A percentile compares a stretch with the other conserved stretches of the same genome.
Conservation (phyloP, 495 filamentous ascomycete species). For the Talaromyces ruber region DNA sequence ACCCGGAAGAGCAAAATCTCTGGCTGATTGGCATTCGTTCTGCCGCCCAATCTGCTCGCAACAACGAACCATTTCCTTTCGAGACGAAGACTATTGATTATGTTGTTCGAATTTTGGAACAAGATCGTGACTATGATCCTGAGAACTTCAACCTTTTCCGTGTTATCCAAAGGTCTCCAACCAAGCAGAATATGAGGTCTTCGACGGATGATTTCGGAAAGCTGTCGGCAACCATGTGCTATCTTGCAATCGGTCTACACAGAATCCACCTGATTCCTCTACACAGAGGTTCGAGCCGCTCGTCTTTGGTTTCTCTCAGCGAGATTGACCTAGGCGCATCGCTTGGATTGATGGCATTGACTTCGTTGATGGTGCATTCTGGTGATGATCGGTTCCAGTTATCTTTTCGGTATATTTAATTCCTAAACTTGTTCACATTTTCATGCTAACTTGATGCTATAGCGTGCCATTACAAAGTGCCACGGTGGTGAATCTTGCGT, state of each 20-base stretch:
- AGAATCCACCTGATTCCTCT: constrained; percentile 74
- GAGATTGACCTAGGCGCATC: constrained; percentile 41
- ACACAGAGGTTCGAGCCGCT: constrained; percentile 48
- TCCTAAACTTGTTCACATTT: background rate
- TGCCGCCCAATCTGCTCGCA: constrained; percentile 46
- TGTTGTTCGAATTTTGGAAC: constrained; percentile 57
- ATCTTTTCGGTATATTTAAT: constrained; percentile 54
- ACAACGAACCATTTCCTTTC: constrained; percentile 46
- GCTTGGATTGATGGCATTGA: constrained; percentile 70
- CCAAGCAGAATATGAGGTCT: constrained; percentile 47
- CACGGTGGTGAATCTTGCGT: constrained; percentile 66
- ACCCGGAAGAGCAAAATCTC: constrained; percentile 64
- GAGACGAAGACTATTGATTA: constrained; percentile 53
- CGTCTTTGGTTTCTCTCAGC: constrained; percentile 44
- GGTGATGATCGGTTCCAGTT: constrained; percentile 81
- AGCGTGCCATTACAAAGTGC: constrained; percentile 58
- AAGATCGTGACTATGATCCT: constrained; percentile 61
- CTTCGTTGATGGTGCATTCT: constrained; percentile 55
- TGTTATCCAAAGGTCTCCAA: constrained; percentile 65
- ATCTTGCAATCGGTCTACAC: constrained; percentile 77
- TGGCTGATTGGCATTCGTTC: constrained; percentile 65
- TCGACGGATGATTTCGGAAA: constrained; percentile 75
- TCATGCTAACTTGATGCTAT: constrained; percentile 14
- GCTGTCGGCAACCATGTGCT: constrained; percentile 63
- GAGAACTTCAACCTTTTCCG: constrained; percentile 71